Evolutionary conservation across 1,284 basidiomycete genomes (phyloP).

Genomic region (Ceratobasidium sp.): DNA sequence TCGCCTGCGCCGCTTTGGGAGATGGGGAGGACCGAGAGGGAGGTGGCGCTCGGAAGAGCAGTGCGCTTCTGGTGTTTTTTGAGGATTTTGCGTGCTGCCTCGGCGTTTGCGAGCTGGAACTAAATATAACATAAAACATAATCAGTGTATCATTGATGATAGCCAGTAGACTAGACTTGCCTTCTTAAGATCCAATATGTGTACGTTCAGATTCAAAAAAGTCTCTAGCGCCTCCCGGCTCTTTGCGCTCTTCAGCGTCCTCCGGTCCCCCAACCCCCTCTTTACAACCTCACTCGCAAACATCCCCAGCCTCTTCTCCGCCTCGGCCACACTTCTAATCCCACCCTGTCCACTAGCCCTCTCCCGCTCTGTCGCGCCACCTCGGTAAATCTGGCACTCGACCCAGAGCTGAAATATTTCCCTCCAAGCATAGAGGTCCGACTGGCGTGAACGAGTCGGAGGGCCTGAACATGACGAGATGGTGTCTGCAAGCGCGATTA

Average conservation of each 20-base stretch:
- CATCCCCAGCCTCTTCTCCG: slow-evolving; percentile 75
- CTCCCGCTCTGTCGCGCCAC: slow-evolving; percentile 81
- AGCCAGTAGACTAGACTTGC: slow-evolving; percentile 57
- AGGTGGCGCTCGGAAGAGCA: slow-evolving; percentile 62
- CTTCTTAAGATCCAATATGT: slow-evolving; percentile 89
- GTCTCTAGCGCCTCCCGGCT: slow-evolving; percentile 77
- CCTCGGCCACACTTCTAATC: slow-evolving; percentile 68
- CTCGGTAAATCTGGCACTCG: slow-evolving; percentile 85
- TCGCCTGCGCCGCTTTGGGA: slow-evolving; percentile 60
- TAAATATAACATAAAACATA: slow-evolving; percentile 52
- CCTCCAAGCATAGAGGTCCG: slow-evolving; percentile 92
- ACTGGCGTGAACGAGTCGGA: slow-evolving; percentile 61
- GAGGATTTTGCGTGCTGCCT: slow-evolving; percentile 90
- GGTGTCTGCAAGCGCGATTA: slow-evolving; percentile 69
- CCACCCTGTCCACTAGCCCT: slow-evolving; percentile 58
- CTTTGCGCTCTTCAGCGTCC: slow-evolving; percentile 72
- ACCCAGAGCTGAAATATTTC: slow-evolving; percentile 91
- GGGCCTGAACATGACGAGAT: slow-evolving; percentile 75
- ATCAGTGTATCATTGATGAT: not conserved
- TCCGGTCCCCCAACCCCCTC: slow-evolving; percentile 68
- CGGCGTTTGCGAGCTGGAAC: slow-evolving; percentile 88
- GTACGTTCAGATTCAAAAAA: slow-evolving; percentile 85
- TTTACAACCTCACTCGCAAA: slow-evolving; percentile 79
- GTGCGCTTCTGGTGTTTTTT: slow-evolving; percentile 97
- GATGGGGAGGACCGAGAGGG: slow-evolving; percentile 34